Conservation (phyloP, 2,329 filamentous ascomycete species). For the Neopestalotiopsis clavispora region DNA sequence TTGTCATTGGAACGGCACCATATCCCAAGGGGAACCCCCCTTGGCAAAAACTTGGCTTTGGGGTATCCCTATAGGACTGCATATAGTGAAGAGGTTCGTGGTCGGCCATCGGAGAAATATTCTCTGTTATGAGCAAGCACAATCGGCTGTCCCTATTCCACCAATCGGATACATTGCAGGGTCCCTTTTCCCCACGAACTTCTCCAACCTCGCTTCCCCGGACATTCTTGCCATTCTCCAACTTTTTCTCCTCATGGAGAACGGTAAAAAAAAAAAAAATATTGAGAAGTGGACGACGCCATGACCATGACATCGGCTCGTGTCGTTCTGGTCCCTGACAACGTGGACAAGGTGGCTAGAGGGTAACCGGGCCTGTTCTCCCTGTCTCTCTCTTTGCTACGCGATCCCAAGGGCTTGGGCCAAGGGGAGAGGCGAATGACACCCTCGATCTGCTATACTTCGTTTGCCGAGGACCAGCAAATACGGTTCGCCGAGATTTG, state of each 20-base stretch:
- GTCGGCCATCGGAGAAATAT: conserved; percentile 19
- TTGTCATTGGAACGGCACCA: conserved; percentile 5
- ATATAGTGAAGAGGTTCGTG: not conserved
- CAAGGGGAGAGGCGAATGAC: not conserved
- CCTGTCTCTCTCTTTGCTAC: not conserved
- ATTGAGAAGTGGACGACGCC: not conserved
- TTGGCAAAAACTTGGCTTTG: not conserved
- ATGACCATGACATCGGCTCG: not conserved
- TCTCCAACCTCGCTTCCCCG: conserved; percentile 7
- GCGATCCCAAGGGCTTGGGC: not conserved
- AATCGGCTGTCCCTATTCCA: conserved; percentile 27
- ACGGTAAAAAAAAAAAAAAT: not conserved
- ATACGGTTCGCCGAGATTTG: not conserved
- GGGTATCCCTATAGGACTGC: not conserved
- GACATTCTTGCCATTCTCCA: conserved; percentile 17
- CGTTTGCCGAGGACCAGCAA: not conserved
- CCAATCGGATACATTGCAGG: conserved; percentile 31
- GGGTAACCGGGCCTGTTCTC: conserved; percentile 16
- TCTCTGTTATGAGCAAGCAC: conserved; percentile 12
- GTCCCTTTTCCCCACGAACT: conserved; percentile 12
- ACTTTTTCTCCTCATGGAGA: conserved; percentile 15
- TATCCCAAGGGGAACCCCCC: not conserved
- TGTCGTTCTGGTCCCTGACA: not conserved
- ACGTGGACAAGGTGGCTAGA: conserved; percentile 3
- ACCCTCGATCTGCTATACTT: not conserved